Evolutionary conservation across 2,329 filamentous ascomycete genomes (phyloP), one percentile per base, ranked within the genome.

Genomic region (Erysiphe neolycopersici): DNA sequence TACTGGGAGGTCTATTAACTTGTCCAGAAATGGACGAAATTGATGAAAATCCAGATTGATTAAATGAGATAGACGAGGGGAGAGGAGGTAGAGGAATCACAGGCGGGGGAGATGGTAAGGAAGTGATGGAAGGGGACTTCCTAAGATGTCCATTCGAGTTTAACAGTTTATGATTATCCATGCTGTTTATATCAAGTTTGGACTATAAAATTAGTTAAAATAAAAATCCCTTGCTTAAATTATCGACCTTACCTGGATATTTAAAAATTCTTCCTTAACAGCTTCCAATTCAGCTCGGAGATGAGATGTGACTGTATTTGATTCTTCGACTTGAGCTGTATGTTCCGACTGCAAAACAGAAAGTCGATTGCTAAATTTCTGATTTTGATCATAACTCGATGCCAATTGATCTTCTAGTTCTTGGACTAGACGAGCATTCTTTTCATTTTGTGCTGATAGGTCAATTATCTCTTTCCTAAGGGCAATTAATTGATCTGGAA

Each of bases 371-470:
- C 73, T 84, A 12, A 77, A 76, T 47, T 73, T 66, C 56, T 94
- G 82, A 47, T 87, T 84, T 58, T 93, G 81, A 55, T 98, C 89
- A 60, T 84, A 98, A 62, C 89, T 94, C 57, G 71, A 82, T 56
- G 87, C 85, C 44, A 98, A 73, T 60, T 98, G 89, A 53, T 95
- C 87, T 60, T 98, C 89, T 5, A 98, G 74, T 61, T 98, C 87
- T 58, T 95, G 83, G 9, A 98, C 82, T 12, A 98, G 66, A 18
- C 83, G 75, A 37, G 81, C 79, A 59, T 89, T 91, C 68, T 92
- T 94, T 64, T 83, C 77, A 65, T 91, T 92, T 61, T 68, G 68
- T 37, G 59, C 64, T 52, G 76, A 69, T 18, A 79, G 60, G 38
- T 76, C 71, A 8, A 56, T 53, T 59, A 78, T 72, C 56, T 73